A percentile compares a stretch with the other conserved stretches of the same genome.
Evolutionary conservation across 2,329 filamentous ascomycete genomes (phyloP).

Genomic region (Colletotrichum godetiae): DNA sequence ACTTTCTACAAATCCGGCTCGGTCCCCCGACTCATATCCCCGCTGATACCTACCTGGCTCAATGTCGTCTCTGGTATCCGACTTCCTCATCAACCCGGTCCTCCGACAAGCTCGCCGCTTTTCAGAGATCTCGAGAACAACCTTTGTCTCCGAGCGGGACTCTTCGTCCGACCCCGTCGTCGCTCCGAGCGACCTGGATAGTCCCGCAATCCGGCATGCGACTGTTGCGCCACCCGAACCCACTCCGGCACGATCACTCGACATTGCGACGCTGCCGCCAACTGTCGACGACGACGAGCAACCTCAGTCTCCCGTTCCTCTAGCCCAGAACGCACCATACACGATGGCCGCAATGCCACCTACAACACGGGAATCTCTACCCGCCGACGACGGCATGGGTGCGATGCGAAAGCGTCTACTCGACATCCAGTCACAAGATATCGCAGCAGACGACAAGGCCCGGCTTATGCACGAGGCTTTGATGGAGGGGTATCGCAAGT

Average conservation of each 20-base stretch:
- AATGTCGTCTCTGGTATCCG: slow-evolving; percentile 73
- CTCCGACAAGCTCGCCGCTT: slow-evolving; percentile 74
- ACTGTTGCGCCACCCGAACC: slow-evolving; percentile 39
- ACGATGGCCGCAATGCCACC: slow-evolving; percentile 19
- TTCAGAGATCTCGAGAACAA: slow-evolving; percentile 61
- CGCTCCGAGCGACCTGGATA: slow-evolving; percentile 42
- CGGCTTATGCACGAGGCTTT: slow-evolving; percentile 77
- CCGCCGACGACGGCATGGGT: slow-evolving; percentile 84
- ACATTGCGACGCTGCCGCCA: slow-evolving; percentile 48
- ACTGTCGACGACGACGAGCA: slow-evolving; percentile 27
- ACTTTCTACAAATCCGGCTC: slow-evolving; percentile 21
- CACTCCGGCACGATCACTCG: slow-evolving; percentile 44
- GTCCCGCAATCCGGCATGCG: slow-evolving; percentile 37
- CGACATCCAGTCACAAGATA: slow-evolving; percentile 71
- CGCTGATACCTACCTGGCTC: slow-evolving; percentile 22
- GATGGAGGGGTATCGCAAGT: slow-evolving; percentile 72
- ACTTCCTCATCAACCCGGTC: slow-evolving; percentile 75
- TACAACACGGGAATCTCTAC: slow-evolving; percentile 53
- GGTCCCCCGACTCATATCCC: not conserved
- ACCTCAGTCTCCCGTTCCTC: slow-evolving; percentile 31
- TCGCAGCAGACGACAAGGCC: slow-evolving; percentile 74
- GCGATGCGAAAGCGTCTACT: slow-evolving; percentile 75
- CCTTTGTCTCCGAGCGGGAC: slow-evolving; percentile 49
- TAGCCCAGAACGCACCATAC: slow-evolving; percentile 5
- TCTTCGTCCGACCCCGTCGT: slow-evolving; percentile 38